These are phyloP conservation scores for Xerocomellus amylosporus DNA, from an alignment of 768 basidiomycete species.

Conservation along the genomic window DNA sequence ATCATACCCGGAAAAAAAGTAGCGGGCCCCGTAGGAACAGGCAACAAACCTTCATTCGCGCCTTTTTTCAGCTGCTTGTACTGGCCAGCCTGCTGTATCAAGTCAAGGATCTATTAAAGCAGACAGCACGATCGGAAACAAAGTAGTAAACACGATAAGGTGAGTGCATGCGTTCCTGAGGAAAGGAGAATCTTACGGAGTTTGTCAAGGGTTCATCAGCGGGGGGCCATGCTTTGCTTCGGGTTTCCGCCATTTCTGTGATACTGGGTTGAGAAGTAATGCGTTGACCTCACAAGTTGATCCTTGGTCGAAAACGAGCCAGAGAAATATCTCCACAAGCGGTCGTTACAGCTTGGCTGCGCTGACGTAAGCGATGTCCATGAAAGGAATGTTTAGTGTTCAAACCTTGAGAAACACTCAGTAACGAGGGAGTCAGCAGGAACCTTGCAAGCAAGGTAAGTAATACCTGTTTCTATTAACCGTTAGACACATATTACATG, in stretches of 20 bases:
- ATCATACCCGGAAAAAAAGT: background rate
- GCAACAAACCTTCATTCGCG: constrained; percentile 84
- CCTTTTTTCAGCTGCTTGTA: constrained; percentile 99
- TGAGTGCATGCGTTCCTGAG: background rate
- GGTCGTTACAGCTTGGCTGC: background rate
- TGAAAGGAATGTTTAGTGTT: constrained; percentile 5
- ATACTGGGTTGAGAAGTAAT: constrained; percentile 1
- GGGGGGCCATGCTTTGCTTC: constrained; percentile 84
- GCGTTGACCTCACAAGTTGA: constrained; percentile 78
- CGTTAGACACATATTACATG: background rate
- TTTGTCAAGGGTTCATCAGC: constrained; percentile 87
- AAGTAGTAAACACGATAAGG: background rate
- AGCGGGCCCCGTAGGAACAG: background rate
- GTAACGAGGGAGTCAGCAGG: background rate
- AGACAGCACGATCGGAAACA: background rate
- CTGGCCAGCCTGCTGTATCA: constrained; percentile 92
- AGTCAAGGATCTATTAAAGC: constrained; percentile 76
- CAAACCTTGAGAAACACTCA: background rate
- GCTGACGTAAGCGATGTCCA: constrained; percentile 18
- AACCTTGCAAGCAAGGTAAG: background rate
- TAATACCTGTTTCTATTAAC: background rate
- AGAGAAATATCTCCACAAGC: background rate
- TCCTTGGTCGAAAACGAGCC: constrained; percentile 67
- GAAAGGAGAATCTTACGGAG: constrained; percentile 51
- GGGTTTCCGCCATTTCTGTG: constrained; percentile 57